Conservation (phyloP, 495 filamentous ascomycete genomes). For the Paragyromitra xinjiangensis region DNA sequence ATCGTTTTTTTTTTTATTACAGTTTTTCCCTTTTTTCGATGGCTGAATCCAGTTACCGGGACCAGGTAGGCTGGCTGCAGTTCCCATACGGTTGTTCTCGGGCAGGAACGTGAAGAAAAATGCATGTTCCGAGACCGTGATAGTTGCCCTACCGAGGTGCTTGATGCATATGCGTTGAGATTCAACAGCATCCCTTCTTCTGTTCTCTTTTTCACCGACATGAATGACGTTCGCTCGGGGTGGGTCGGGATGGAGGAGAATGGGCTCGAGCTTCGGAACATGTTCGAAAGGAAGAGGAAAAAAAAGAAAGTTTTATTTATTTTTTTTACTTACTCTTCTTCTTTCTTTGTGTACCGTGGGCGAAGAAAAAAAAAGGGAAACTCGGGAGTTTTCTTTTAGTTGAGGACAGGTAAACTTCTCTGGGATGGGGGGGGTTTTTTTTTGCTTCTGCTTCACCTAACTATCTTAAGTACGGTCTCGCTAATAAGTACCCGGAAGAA, state of each 20-base stretch:
- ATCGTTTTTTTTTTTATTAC: conserved; percentile 19
- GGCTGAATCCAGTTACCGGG: conserved; percentile 35
- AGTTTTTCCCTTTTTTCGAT: not conserved
- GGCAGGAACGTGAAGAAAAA: conserved; percentile 35
- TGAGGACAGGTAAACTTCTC: conserved; percentile 33
- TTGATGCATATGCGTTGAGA: conserved; percentile 44
- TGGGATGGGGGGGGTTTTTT: not conserved
- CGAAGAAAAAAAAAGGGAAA: not conserved
- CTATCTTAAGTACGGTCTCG: conserved; percentile 36
- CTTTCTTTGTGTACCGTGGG: not conserved
- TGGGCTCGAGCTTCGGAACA: conserved; percentile 48
- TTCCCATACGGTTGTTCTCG: conserved; percentile 33
- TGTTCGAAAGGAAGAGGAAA: not conserved
- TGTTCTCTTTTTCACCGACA: conserved; percentile 26
- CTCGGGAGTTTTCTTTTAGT: conserved; percentile 10
- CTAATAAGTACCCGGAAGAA: conserved; percentile 42
- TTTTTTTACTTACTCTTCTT: not conserved
- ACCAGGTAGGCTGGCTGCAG: conserved; percentile 33
- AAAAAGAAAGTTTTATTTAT: not conserved
- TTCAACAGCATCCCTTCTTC: conserved; percentile 19
- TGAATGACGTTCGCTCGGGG: conserved; percentile 33
- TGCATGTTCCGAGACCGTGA: conserved; percentile 51
- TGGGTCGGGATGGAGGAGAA: conserved; percentile 23
- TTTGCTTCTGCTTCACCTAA: conserved; percentile 12
- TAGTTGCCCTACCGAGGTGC: conserved; percentile 44